Conservation (phyloP, 2,329 filamentous ascomycete species). For the Claviceps sp. region DNA sequence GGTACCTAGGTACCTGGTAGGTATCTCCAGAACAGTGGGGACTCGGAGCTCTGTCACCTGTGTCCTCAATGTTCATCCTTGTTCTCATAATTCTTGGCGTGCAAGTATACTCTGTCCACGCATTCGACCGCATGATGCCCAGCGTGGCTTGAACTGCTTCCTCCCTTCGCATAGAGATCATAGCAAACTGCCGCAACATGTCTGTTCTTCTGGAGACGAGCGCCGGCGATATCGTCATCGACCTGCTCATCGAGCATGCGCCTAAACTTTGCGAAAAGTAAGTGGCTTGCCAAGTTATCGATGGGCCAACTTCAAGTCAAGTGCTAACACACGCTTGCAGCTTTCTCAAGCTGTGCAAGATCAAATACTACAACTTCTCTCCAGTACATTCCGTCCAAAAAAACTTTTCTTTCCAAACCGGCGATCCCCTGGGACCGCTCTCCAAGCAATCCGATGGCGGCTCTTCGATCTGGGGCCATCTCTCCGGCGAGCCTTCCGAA, state of each 20-base stretch:
- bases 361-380: constrained; percentile 98
- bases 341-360: constrained; percentile 96
- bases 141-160: background rate
- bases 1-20: too few species aligned
- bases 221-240: constrained; percentile 85
- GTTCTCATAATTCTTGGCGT: background rate
- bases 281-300: constrained; percentile 23
- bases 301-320: background rate
- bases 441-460: constrained; percentile 82
- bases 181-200: constrained; percentile 37
- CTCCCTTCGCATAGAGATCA: background rate
- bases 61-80: too few species aligned
- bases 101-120: background rate
- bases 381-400: constrained; percentile 87
- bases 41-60: too few species aligned
- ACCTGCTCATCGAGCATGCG: constrained; percentile 77
- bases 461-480: constrained; percentile 78
- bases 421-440: constrained; percentile 81
- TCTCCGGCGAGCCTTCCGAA: constrained; percentile 52
- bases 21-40: too few species aligned
- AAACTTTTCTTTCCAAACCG: constrained; percentile 91
- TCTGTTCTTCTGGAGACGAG: constrained; percentile 90
- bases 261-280: constrained; percentile 93
- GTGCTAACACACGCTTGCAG: constrained; percentile 36
- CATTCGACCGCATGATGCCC: background rate